These are phyloP conservation scores for Polyporus arcularius DNA, from an alignment of 768 basidiomycete genomes.

Conservation along the genomic window DNA sequence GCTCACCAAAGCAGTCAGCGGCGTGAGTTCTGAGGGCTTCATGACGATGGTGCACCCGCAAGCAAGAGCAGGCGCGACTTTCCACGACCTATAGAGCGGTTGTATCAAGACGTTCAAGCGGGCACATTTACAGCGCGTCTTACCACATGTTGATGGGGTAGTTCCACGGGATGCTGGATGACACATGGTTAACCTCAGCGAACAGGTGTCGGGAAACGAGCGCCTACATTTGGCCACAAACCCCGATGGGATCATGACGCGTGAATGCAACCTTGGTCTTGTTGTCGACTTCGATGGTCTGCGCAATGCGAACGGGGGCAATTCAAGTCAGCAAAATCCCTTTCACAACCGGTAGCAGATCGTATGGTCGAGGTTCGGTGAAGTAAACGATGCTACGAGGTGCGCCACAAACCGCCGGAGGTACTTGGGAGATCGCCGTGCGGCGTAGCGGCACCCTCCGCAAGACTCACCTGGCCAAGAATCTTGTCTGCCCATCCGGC, in stretches of 20 bases:
- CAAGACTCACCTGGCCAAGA: conserved; percentile 67
- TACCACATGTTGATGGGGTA: conserved; percentile 89
- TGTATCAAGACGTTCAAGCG: not conserved
- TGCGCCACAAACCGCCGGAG: not conserved
- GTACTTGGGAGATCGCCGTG: not conserved
- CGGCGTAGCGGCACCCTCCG: not conserved
- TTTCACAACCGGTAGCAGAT: not conserved
- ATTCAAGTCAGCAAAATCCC: not conserved
- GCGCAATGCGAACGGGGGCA: conserved; percentile 8
- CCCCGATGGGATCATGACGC: conserved; percentile 89
- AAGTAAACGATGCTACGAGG: not conserved
- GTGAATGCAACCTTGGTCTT: conserved; percentile 84
- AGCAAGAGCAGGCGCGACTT: conserved; percentile 90
- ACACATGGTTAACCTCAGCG: conserved; percentile 7
- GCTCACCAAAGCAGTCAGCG: conserved; percentile 74
- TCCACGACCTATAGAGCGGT: conserved; percentile 66
- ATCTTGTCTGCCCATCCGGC: conserved; percentile 98
- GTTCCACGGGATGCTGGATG: conserved; percentile 84
- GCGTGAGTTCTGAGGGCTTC: conserved; percentile 90
- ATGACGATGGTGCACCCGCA: conserved; percentile 92
- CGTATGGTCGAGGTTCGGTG: not conserved
- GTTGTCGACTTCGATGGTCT: conserved; percentile 82
- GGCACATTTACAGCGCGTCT: conserved; percentile 1
- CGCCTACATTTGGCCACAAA: conserved; percentile 84
- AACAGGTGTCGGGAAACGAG: not conserved